A percentile compares a stretch with the other conserved stretches of the same genome.
Evolutionary conservation across 2,329 filamentous ascomycete genomes (phyloP).

Genomic region (Coniochaeta hoffmannii): DNA sequence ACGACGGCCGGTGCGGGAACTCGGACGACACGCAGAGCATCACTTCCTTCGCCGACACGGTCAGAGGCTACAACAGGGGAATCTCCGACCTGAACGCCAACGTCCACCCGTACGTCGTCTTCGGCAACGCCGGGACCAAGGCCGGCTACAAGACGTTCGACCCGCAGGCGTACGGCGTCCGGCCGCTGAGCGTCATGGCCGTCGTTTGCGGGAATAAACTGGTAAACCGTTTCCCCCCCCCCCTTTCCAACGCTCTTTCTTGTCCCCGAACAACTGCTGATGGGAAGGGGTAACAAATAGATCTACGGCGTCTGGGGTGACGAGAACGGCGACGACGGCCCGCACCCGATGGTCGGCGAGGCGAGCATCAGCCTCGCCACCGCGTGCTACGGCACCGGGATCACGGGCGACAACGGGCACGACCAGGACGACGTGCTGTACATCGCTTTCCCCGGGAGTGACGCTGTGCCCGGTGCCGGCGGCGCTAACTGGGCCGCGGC

Average conservation of each 20-base stretch:
- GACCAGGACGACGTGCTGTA: conserved; percentile 52
- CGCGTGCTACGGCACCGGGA: conserved; percentile 37
- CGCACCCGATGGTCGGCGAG: conserved; percentile 34
- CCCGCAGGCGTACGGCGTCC: conserved; percentile 30
- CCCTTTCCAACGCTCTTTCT: not conserved
- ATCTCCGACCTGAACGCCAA: conserved; percentile 40
- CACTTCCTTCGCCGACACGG: conserved; percentile 34
- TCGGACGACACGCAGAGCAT: conserved; percentile 30
- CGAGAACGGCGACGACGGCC: conserved; percentile 38
- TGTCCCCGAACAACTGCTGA: not conserved
- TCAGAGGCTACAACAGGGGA: conserved; percentile 27
- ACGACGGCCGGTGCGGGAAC: conserved; percentile 35
- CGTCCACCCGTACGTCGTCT: conserved; percentile 45
- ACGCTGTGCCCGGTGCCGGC: conserved; percentile 46
- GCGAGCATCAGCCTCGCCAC: conserved; percentile 39
- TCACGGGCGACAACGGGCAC: conserved; percentile 51
- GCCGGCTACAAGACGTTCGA: conserved; percentile 28
- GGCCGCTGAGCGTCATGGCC: conserved; percentile 45
- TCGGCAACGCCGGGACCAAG: conserved; percentile 37
- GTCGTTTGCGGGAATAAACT: conserved; percentile 44
- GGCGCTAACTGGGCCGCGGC: conserved; percentile 48
- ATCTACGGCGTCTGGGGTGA: conserved; percentile 47
- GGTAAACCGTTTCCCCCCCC: conserved; percentile 15
- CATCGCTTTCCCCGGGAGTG: conserved; percentile 49
- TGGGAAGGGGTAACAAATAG: not conserved